phyloP scores from a whole-genome alignment of 257 asterid genomes.

The Vinca minor region DNA sequence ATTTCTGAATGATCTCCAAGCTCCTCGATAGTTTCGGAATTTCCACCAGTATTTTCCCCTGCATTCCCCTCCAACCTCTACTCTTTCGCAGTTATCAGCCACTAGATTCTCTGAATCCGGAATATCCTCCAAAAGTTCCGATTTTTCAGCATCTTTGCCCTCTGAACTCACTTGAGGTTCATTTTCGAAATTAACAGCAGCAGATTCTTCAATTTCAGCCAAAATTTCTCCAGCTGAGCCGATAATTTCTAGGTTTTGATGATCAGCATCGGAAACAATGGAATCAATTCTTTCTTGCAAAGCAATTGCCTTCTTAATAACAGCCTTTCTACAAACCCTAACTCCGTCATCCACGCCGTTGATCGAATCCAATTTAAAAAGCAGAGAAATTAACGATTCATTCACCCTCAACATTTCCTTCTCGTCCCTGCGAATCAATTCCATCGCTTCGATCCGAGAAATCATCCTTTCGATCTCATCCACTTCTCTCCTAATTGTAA shows the following conservation, averaged over 20 bases:
- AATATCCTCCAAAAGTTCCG: background rate
- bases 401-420: conserved; percentile 57
- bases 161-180: background rate
- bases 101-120: background rate
- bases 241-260: background rate
- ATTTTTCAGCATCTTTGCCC: background rate
- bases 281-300: conserved; percentile 67
- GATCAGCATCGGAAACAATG: conserved; percentile 8
- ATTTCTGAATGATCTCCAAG: conserved; percentile 19
- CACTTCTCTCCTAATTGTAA: conserved; percentile 35
- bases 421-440: conserved; percentile 31
- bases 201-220: background rate
- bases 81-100: no score
- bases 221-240: background rate
- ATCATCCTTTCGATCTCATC: conserved; percentile 52
- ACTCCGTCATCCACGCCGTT: conserved; percentile 55
- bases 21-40: conserved; percentile 11
- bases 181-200: background rate
- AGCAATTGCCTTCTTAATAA: conserved; percentile 51
- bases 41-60: background rate
- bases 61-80: no score
- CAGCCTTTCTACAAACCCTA: conserved; percentile 57
- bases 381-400: conserved; percentile 62
- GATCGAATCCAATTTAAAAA: conserved; percentile 59
- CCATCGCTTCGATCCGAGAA: conserved; percentile 25